Percentiles rank a stretch among this genome's conserved stretches.
Conservation (phyloP, 73 alveolate species). For the Halteria grandinella region DNA sequence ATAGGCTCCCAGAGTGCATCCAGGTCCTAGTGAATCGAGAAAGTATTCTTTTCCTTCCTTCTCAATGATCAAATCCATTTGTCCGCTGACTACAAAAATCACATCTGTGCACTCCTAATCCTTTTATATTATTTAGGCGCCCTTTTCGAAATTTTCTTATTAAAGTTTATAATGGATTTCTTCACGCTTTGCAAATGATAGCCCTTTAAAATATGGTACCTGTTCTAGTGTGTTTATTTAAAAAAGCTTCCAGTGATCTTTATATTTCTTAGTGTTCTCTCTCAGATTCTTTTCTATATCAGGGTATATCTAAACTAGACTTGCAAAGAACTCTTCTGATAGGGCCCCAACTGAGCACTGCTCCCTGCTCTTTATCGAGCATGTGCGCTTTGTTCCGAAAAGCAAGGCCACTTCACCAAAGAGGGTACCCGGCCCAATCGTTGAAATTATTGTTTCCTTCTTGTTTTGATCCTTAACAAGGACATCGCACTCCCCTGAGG, state of each 20-base stretch:
- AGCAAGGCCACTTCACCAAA: slow-evolving; percentile 71
- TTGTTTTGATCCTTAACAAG: neutral
- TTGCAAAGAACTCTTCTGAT: neutral
- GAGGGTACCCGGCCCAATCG: slow-evolving; percentile 21
- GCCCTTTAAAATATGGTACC: too few relatives aligned
- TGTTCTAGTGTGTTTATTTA: too few relatives aligned
- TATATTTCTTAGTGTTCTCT: neutral
- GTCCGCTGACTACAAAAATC: too few relatives aligned
- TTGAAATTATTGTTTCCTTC: neutral
- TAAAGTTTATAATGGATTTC: too few relatives aligned
- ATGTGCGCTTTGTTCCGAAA: slow-evolving; percentile 56
- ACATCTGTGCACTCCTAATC: too few relatives aligned
- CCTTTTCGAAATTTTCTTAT: too few relatives aligned
- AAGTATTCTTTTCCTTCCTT: too few relatives aligned
- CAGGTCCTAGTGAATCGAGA: too few relatives aligned
- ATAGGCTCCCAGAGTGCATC: too few relatives aligned
- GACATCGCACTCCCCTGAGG: slow-evolving; percentile 55
- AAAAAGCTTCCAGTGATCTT: neutral
- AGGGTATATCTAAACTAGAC: neutral
- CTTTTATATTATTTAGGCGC: too few relatives aligned
- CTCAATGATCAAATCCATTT: too few relatives aligned
- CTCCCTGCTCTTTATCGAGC: slow-evolving; percentile 31
- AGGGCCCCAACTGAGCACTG: neutral
- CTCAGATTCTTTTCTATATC: neutral
- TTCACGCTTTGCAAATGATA: too few relatives aligned